phyloP scores from a whole-genome alignment of 2,329 filamentous ascomycete genomes.

The Fusarium sp. region DNA sequence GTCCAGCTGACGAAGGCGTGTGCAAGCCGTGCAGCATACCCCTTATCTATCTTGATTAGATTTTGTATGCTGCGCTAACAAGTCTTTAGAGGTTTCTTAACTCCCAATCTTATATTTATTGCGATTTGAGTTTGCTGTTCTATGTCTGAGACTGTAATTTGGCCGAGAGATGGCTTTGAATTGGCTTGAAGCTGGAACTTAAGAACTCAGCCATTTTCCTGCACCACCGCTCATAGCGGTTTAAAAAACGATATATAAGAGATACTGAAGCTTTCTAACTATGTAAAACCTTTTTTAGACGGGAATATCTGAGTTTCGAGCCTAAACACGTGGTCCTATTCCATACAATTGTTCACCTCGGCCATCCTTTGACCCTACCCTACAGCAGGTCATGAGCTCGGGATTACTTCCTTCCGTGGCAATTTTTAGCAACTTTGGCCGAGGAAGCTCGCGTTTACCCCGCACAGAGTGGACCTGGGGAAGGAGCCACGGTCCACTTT shows the following conservation, averaged over 20 bases:
- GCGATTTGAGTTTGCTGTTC: no score
- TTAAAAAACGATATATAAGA: background rate
- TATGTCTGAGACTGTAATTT: no score
- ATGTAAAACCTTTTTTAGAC: background rate
- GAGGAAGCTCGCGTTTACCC: background rate
- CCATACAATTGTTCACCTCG: background rate
- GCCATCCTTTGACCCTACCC: background rate
- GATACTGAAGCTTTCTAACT: fast-evolving
- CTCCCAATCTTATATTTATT: no score
- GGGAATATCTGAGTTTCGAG: background rate
- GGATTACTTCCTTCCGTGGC: background rate
- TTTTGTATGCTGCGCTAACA: fast-evolving
- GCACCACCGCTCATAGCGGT: background rate
- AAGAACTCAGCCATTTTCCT: background rate
- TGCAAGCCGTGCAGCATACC: background rate
- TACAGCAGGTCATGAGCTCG: background rate
- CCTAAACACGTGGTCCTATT: background rate
- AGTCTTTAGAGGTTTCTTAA: background rate
- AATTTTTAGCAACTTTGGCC: background rate
- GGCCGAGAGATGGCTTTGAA: fast-evolving
- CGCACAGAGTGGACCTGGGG: background rate
- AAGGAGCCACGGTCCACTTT: background rate
- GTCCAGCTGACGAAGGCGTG: background rate
- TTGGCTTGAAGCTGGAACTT: fast-evolving
- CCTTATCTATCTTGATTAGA: background rate